phyloP scores from a whole-genome alignment of 495 filamentous ascomycete species.

The Neurospora cerealis region DNA sequence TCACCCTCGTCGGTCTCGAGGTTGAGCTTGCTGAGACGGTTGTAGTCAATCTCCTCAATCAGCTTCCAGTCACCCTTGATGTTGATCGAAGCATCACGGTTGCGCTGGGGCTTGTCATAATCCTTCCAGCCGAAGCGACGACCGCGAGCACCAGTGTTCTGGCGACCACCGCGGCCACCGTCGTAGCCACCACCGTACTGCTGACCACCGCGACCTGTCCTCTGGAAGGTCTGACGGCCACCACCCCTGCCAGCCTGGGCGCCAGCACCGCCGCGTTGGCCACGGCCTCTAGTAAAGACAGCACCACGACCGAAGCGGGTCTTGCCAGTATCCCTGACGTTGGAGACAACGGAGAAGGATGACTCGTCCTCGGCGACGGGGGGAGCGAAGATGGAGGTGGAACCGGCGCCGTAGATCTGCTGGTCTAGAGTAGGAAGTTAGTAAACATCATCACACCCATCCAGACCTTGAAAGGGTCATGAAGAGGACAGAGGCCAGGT shows the following conservation, averaged over 20 bases:
- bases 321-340: conserved; percentile 74
- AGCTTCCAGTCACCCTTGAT: conserved; percentile 92
- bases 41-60: conserved; percentile 97
- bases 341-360: conserved; percentile 95
- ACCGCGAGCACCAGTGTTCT: conserved; percentile 41
- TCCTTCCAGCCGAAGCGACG: conserved; percentile 97
- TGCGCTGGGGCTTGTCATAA: conserved; percentile 94
- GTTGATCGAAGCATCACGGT: conserved; percentile 87
- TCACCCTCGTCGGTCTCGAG: conserved; percentile 90
- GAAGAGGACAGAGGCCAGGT: background rate
- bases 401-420: conserved; percentile 90
- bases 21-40: conserved; percentile 86
- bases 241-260: conserved; percentile 49
- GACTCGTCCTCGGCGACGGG: conserved; percentile 91
- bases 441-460: background rate
- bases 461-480: background rate
- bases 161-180: conserved; percentile 45
- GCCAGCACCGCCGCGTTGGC: conserved; percentile 61
- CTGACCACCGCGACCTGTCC: conserved; percentile 34
- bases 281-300: conserved; percentile 77
- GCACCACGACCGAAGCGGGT: conserved; percentile 82
- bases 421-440: conserved; percentile 51
- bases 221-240: conserved; percentile 47
- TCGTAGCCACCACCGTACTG: conserved; percentile 43
- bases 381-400: conserved; percentile 76